Conservation (phyloP, 2,329 filamentous ascomycete species). For the Colletotrichum liriopes region DNA sequence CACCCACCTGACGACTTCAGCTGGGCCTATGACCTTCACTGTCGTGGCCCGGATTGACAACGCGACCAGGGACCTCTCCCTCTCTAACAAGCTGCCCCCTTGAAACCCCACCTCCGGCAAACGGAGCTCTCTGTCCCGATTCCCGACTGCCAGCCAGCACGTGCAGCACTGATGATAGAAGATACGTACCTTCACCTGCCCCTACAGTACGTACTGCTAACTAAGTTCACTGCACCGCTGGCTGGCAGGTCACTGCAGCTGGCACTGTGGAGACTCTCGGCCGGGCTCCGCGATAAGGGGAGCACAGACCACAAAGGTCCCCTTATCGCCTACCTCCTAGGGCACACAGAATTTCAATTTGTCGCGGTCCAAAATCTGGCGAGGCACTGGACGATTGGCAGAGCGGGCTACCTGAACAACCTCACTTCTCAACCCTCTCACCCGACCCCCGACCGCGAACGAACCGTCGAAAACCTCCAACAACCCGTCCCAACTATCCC, state of each 20-base stretch:
- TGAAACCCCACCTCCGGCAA: constrained; percentile 22
- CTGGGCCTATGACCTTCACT: constrained; percentile 25
- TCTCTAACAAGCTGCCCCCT: constrained; percentile 10
- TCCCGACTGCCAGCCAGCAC: constrained; percentile 6
- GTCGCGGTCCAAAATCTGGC: constrained; percentile 10
- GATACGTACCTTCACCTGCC: not conserved
- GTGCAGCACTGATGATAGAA: not conserved
- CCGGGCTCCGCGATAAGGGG: not conserved
- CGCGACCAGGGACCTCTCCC: constrained; percentile 11
- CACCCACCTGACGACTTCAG: constrained; percentile 33
- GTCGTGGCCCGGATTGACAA: constrained; percentile 6
- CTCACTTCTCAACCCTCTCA: constrained; percentile 35
- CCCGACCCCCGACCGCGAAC: constrained; percentile 48
- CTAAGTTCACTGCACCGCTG: not conserved
- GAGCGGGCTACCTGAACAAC: constrained; percentile 34
- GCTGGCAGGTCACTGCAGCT: constrained; percentile 14
- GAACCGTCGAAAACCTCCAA: constrained; percentile 56
- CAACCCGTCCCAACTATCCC: constrained; percentile 50
- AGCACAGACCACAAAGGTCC: constrained; percentile 36
- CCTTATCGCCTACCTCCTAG: constrained; percentile 16
- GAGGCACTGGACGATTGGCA: constrained; percentile 21
- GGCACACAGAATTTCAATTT: constrained; percentile 31
- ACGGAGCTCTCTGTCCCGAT: constrained; percentile 24
- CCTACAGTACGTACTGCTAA: not conserved
- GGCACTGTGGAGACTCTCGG: constrained; percentile 8